Evolutionary conservation across 257 asterid species (phyloP).

Genomic region (Vinca minor): DNA sequence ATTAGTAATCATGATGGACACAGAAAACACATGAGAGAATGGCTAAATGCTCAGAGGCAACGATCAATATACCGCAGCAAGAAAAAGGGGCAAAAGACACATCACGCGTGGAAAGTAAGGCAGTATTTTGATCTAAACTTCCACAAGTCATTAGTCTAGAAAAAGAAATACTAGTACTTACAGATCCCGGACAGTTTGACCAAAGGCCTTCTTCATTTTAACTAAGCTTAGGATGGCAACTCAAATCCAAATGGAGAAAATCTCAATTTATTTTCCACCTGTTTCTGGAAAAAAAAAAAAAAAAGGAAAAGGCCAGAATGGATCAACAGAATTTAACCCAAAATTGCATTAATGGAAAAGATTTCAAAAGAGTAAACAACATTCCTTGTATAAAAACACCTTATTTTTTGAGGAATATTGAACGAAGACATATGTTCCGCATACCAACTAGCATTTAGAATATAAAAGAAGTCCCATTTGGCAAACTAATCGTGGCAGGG

Average conservation of each 20-base stretch:
- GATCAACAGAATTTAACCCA: not conserved
- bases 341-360: not conserved
- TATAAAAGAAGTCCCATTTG: too few species aligned
- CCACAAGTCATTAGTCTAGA: not conserved
- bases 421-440: too few species aligned
- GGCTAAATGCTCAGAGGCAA: not conserved
- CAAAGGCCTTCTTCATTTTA: conserved; percentile 89
- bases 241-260: conserved; percentile 9
- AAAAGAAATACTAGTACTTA: conserved; percentile 36
- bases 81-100: not conserved
- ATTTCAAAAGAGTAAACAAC: not conserved
- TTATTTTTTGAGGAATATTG: not conserved
- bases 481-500: too few species aligned
- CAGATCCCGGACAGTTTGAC: conserved; percentile 92
- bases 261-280: not conserved
- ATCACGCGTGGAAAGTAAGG: not conserved
- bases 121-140: not conserved
- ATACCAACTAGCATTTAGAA: too few species aligned
- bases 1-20: conserved; percentile 7
- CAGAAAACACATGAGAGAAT: not conserved
- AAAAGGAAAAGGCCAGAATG: not conserved
- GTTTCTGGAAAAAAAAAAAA: conserved; percentile 7
- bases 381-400: not conserved
- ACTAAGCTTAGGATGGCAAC: conserved; percentile 30
- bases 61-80: too few species aligned